Base-by-base conservation (phyloP, 2,329 filamentous ascomycete genomes). In the Alternaria triticina region DNA sequence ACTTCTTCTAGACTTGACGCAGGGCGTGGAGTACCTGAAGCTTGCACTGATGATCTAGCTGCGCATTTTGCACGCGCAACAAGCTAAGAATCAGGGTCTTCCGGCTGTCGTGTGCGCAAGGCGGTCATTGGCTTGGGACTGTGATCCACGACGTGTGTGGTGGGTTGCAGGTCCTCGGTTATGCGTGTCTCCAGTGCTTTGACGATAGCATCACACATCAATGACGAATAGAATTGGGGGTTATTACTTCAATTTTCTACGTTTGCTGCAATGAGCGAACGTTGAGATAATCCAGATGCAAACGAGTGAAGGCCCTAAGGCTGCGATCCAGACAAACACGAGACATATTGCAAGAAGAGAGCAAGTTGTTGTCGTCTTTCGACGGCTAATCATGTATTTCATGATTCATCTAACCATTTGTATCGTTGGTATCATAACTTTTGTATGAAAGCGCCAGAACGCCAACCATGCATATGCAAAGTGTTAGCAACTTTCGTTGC, bases 401-500 rank as follows among this genome's bases (percentile, higher is more conserved):
- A 64, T 52, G 28, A 30, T 49, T 58, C 55, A 49, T 68, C 40
- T 60, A 68, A 68, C 64, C 67, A 67, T 59, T 47, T 49, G 51
- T 62, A 57, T 73, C 61, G 55, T 67, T 71, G 70, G 63, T 73
- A 74, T 74, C 70, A 69, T 65, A 66, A 68, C 65, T 71, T 74
- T 68, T 30, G 54, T 67, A 66, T 66, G 64, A 71, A 40, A 64
- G 67, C 67, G 66, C 69, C 70, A 67, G 27, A 74, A 75, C 72
- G 71, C 74, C 74, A 23, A 70, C 68, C 64, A 76, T 77, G 74
- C 70, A 57, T 66, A 62, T 70, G 65, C 68, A 69, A 58, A 58
- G 67, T 66, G 12, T 49, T 66, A 71, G 59, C 55, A 69, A 55
- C 65, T 66, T 61, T 66, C 50, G 65, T 62, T 68, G 62, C 62